phyloP scores from a whole-genome alignment of 2,329 filamentous ascomycete genomes.

The Clarireedia monteithiana region DNA sequence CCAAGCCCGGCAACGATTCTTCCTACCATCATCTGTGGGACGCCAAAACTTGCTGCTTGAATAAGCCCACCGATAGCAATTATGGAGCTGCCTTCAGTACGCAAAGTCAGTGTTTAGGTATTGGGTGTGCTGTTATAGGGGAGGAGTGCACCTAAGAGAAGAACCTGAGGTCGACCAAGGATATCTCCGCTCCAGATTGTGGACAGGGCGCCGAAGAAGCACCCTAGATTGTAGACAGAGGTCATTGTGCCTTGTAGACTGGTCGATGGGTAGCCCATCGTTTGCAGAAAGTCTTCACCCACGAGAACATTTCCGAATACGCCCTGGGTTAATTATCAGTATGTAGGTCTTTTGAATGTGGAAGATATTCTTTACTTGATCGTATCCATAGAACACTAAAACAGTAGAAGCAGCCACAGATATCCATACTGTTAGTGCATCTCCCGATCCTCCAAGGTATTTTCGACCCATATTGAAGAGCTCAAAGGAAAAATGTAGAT shows the following conservation, averaged over 20 bases:
- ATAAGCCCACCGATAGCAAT: slow-evolving; percentile 48
- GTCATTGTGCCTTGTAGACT: slow-evolving; percentile 1
- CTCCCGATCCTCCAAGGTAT: slow-evolving; percentile 43
- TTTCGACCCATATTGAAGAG: slow-evolving; percentile 34
- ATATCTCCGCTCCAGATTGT: slow-evolving; percentile 36
- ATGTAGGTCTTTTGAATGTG: not conserved
- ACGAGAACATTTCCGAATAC: slow-evolving; percentile 35
- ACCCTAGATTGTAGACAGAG: slow-evolving; percentile 35
- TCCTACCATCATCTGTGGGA: slow-evolving; percentile 47
- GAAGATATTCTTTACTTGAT: slow-evolving; percentile 26
- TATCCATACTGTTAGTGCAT: slow-evolving; percentile 44
- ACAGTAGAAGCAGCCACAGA: slow-evolving; percentile 42
- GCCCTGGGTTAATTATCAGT: slow-evolving; percentile 14
- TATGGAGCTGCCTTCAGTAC: slow-evolving; percentile 36
- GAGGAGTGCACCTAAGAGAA: slow-evolving; percentile 36
- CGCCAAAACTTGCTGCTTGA: slow-evolving; percentile 34
- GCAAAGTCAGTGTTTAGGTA: too few relatives aligned
- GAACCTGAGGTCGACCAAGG: slow-evolving; percentile 48
- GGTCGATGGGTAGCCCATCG: slow-evolving; percentile 23
- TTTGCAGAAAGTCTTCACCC: slow-evolving; percentile 36
- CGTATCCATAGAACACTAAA: slow-evolving; percentile 42
- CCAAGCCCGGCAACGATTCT: slow-evolving; percentile 43
- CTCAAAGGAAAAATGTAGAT: not conserved
- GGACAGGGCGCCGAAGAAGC: slow-evolving; percentile 37
- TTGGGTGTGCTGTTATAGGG: too few relatives aligned